A percentile compares a stretch with the other conserved stretches of the same genome.
phyloP scores from a whole-genome alignment of 495 filamentous ascomycete species.

The Hyaloscypha variabilis region DNA sequence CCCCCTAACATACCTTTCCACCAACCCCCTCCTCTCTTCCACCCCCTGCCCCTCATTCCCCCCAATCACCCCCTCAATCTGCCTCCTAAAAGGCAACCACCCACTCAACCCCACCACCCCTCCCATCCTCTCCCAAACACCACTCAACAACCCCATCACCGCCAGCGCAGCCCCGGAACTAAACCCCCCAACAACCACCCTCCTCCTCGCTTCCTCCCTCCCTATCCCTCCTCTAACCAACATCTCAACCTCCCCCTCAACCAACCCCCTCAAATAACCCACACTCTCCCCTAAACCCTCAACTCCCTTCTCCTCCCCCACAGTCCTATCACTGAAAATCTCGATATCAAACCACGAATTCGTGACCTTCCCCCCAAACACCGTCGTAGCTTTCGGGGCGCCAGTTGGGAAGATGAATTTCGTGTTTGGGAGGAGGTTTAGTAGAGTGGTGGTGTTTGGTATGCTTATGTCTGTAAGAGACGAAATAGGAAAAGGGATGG shows the following conservation, averaged over 20 bases:
- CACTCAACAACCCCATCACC: conserved; percentile 17
- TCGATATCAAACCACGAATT: conserved; percentile 29
- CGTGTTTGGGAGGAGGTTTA: conserved; percentile 13
- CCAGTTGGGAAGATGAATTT: conserved; percentile 28
- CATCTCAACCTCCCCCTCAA: background rate
- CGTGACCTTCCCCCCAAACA: conserved; percentile 6
- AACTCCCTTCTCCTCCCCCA: background rate
- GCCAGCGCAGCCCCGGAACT: conserved; percentile 24
- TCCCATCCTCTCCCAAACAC: conserved; percentile 2
- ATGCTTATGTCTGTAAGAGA: too few species aligned
- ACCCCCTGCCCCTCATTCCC: background rate
- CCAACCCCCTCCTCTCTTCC: background rate
- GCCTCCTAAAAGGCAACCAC: conserved; percentile 19
- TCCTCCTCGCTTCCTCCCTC: conserved; percentile 4
- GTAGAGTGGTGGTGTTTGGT: background rate
- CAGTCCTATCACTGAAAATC: conserved; percentile 18
- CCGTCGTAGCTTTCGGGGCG: conserved; percentile 7
- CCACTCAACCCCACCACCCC: conserved; percentile 21
- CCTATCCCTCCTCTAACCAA: background rate
- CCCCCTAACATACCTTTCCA: background rate
- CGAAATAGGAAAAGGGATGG: background rate
- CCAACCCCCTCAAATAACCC: background rate
- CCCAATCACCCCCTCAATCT: conserved; percentile 1
- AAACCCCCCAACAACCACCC: conserved; percentile 18
- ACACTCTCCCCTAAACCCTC: background rate